Base-by-base conservation (phyloP, 345 rosid species). In the Eucalyptus sp. region DNA sequence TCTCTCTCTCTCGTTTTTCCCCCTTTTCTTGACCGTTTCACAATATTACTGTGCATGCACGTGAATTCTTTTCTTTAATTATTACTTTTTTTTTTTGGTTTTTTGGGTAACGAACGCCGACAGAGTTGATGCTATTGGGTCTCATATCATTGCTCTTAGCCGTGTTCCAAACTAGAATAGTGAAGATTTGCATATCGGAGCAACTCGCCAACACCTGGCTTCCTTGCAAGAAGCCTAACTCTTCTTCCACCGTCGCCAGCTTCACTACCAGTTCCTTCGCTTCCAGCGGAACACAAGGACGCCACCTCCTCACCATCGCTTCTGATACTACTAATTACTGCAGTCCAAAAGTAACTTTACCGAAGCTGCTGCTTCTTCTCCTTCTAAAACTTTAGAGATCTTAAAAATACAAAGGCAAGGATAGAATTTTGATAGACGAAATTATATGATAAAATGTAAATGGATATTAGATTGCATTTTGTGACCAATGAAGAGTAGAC, bases 111-210 rank as follows among this genome's bases (percentile, higher is more conserved):
- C 2, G 33, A 37, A 50, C 14, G 51, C 4, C 14, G 50, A 93
- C 97, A 97, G 99, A 96, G 91, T 91, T 95, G 93, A 97, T 97
- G 99, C 89, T 97, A n/a, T 86, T 97, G 91, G 98, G 99, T 68
- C 96, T 97, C 89, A 97, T 97, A 87, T 96, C 99, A 12, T 91
- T 96, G 92, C 89, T 97, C 27, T 88, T 96, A 84, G 90, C 99
- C 41, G 97, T 97, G 49, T 88, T 92, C 89, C 96, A 95, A 88
- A 88, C 62, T 4, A 86, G 88, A 48, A 96, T 97, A 51, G 89
- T 48, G 88, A 91, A 76, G 71, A 91, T 95, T 86, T 96, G 98
- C 90, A 93, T 95, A 41, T 12, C 96, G 4, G 87, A 93, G 91
- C 71, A 87, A 6, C 64, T 93, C 29, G 92, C 94, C 66, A 37